These are phyloP conservation scores for Crithidia brevicula DNA, from an alignment of 208 protist species.

Conservation along the genomic window DNA sequence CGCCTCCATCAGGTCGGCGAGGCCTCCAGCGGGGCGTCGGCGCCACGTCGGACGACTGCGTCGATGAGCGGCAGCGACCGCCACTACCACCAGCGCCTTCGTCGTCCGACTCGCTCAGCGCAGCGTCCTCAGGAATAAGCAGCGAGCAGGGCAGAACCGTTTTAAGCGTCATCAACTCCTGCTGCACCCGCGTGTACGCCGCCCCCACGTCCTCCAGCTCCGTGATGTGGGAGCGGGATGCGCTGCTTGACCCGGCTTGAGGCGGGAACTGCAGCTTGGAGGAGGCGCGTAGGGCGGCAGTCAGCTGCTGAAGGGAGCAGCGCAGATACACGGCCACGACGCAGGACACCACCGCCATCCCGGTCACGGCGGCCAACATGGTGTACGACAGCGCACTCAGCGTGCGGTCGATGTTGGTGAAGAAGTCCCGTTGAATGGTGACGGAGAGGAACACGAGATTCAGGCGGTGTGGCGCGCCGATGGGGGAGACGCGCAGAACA, in stretches of 20 bases:
- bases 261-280: constrained; percentile 28
- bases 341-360: constrained; percentile 9
- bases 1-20: no score
- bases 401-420: constrained; percentile 17
- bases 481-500: constrained; percentile 20
- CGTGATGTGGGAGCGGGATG: constrained; percentile 6
- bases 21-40: no score
- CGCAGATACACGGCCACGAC: constrained; percentile 20
- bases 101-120: constrained; percentile 2
- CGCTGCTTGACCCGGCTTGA: neutral
- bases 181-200: constrained; percentile 28
- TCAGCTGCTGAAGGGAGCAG: constrained; percentile 16
- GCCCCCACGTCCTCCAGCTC: constrained; percentile 24
- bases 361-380: constrained; percentile 6
- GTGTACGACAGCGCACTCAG: constrained; percentile 14
- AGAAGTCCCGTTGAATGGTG: constrained; percentile 22
- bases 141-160: constrained; percentile 23
- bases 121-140: constrained; percentile 10
- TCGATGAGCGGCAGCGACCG: neutral
- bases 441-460: constrained; percentile 31
- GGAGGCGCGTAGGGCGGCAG: constrained; percentile 16
- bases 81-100: neutral
- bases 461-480: neutral
- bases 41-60: no score
- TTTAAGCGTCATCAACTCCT: constrained; percentile 32